These are phyloP conservation scores for Hansfordia pulvinata DNA, from an alignment of 2,329 filamentous ascomycete genomes.

Conservation along the genomic window DNA sequence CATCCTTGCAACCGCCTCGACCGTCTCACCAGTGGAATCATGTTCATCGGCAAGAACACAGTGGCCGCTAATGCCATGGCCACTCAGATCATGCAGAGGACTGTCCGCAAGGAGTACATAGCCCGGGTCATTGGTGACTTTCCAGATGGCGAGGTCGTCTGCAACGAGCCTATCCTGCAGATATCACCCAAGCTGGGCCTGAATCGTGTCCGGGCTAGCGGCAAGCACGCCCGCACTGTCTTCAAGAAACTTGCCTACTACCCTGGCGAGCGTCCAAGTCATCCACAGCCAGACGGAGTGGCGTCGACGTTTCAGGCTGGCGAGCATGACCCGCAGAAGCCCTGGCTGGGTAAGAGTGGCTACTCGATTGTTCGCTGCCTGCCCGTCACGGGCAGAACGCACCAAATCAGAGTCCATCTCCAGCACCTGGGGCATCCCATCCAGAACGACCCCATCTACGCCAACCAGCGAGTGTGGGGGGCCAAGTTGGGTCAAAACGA, in stretches of 20 bases:
- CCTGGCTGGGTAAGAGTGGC: conserved; percentile 48
- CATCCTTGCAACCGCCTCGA: conserved; percentile 86
- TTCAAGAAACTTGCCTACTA: conserved; percentile 93
- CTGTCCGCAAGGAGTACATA: conserved; percentile 89
- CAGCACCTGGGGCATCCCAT: conserved; percentile 93
- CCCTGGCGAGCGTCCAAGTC: conserved; percentile 32
- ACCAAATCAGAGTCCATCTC: conserved; percentile 88
- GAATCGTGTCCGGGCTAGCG: conserved; percentile 86
- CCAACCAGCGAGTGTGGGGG: conserved; percentile 86
- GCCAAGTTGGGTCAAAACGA: conserved; percentile 57
- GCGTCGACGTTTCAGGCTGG: conserved; percentile 1
- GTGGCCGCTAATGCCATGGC: conserved; percentile 67
- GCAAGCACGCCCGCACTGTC: conserved; percentile 79
- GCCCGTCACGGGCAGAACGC: conserved; percentile 84
- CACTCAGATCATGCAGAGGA: conserved; percentile 62
- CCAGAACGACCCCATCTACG: conserved; percentile 94
- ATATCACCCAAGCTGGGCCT: conserved; percentile 92
- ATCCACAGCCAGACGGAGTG: background rate
- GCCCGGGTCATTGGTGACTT: conserved; percentile 85
- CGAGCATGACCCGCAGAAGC: too few species aligned
- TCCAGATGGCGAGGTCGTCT: conserved; percentile 80
- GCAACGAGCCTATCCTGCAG: conserved; percentile 83
- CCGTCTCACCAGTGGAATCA: conserved; percentile 85
- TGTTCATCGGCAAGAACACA: conserved; percentile 89
- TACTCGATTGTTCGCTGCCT: conserved; percentile 94